A percentile compares a stretch with the other conserved stretches of the same genome.
Conservation (phyloP, 1,139 yeast genomes). For the Suhomyces atakaporum region DNA sequence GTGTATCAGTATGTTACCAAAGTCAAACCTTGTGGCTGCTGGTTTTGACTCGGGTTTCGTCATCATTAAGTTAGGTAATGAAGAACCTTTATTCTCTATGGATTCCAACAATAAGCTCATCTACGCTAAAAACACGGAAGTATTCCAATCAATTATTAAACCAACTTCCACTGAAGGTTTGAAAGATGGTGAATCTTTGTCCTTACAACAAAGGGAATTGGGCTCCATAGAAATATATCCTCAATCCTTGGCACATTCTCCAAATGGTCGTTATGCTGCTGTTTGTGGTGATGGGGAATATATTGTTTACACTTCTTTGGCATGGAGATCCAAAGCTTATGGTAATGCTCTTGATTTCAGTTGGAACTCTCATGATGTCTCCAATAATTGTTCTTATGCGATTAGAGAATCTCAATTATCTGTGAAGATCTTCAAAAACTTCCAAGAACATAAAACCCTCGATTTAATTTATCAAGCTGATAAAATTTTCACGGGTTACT, state of each 20-base stretch:
- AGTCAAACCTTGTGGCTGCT: slow-evolving; percentile 78
- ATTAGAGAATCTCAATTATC: slow-evolving; percentile 68
- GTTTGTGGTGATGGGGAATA: slow-evolving; percentile 98
- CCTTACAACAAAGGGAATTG: slow-evolving; percentile 80
- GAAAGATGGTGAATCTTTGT: slow-evolving; percentile 79
- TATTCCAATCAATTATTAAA: slow-evolving; percentile 79
- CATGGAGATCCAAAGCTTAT: slow-evolving; percentile 95
- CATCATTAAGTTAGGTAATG: slow-evolving; percentile 85
- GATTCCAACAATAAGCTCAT: slow-evolving; percentile 89
- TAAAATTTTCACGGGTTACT: slow-evolving; percentile 81
- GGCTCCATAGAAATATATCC: slow-evolving; percentile 95
- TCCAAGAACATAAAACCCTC: slow-evolving; percentile 70
- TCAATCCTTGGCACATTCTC: slow-evolving; percentile 82
- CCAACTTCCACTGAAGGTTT: slow-evolving; percentile 60
- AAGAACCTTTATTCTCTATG: slow-evolving; percentile 92
- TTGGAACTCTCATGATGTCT: slow-evolving; percentile 80
- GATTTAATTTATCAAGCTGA: slow-evolving; percentile 76
- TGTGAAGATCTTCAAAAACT: slow-evolving; percentile 77
- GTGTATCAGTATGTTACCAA: slow-evolving; percentile 83
- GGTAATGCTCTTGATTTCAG: slow-evolving; percentile 90
- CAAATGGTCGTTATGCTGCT: slow-evolving; percentile 95
- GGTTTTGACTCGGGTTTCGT: slow-evolving; percentile 96
- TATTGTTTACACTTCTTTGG: slow-evolving; percentile 92
- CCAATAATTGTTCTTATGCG: slow-evolving; percentile 76
- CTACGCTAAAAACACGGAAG: slow-evolving; percentile 90